These are phyloP conservation scores for Parsonsia alboflavescens DNA, from an alignment of 257 asterid genomes.

Conservation along the genomic window DNA sequence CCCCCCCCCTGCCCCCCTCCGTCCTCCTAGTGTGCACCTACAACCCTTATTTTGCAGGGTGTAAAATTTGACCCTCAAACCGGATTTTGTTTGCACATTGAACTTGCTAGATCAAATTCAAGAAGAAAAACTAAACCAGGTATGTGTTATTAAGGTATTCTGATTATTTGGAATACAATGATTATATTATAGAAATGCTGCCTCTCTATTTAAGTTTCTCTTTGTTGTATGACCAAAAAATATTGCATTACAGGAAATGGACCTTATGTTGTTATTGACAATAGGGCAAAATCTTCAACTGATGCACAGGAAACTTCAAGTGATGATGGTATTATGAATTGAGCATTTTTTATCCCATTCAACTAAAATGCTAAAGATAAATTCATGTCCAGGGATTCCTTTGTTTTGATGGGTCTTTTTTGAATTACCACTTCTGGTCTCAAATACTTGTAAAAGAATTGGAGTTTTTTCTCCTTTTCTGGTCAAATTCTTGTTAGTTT, in stretches of 20 bases:
- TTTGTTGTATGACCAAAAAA: slow-evolving; percentile 13
- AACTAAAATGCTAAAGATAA: background rate
- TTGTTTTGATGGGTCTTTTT: background rate
- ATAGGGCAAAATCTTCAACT: slow-evolving; percentile 42
- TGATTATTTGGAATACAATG: background rate
- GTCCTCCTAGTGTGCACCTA: background rate
- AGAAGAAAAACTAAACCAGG: slow-evolving; percentile 83
- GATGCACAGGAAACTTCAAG: slow-evolving; percentile 62
- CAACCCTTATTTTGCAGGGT: slow-evolving; percentile 39
- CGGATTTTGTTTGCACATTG: slow-evolving; percentile 84
- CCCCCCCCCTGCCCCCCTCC: background rate
- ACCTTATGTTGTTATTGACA: slow-evolving; percentile 91
- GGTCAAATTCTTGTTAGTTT: background rate
- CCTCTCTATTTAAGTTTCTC: slow-evolving; percentile 1
- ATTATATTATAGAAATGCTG: background rate
- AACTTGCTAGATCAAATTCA: slow-evolving; percentile 95
- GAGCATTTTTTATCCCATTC: background rate
- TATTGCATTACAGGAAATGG: slow-evolving; percentile 63
- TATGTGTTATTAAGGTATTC: slow-evolving; percentile 1
- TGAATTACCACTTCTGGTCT: background rate
- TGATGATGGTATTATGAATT: slow-evolving; percentile 51
- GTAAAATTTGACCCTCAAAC: slow-evolving; percentile 90
- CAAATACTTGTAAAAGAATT: background rate
- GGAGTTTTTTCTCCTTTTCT: too few relatives aligned
- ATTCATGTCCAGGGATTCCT: background rate